These are phyloP conservation scores for Rosa multiflora DNA, from an alignment of 306 rosid genomes.

Conservation along the genomic window DNA sequence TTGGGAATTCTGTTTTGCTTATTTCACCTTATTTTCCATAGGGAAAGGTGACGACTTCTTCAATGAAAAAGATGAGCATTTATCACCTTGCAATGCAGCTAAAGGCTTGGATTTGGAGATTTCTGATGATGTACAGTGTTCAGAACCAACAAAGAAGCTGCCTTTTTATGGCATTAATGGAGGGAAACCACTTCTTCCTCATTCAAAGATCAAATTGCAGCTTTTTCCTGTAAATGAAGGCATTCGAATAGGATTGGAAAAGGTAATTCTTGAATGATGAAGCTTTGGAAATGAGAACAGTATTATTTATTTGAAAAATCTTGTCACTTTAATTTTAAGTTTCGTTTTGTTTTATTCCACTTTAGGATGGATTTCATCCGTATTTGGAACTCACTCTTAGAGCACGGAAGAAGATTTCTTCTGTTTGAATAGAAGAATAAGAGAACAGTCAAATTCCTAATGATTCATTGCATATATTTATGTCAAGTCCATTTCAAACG, in stretches of 20 bases:
- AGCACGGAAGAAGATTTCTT: constrained; percentile 74
- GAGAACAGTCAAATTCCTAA: background rate
- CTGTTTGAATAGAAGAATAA: constrained; percentile 32
- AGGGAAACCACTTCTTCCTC: constrained; percentile 39
- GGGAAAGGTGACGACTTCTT: constrained; percentile 37
- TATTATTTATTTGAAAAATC: background rate
- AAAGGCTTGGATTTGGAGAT: constrained; percentile 18
- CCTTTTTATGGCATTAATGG: constrained; percentile 31
- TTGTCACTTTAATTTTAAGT: constrained; percentile 9
- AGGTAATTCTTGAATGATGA: constrained; percentile 49
- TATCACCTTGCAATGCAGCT: constrained; percentile 29
- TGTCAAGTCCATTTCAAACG: background rate
- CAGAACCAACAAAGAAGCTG: constrained; percentile 22
- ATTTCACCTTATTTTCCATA: constrained; percentile 11
- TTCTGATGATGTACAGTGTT: constrained; percentile 13
- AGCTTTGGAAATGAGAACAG: constrained; percentile 23
- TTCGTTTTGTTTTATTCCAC: constrained; percentile 12
- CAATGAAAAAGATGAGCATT: constrained; percentile 28
- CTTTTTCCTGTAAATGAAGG: constrained; percentile 74
- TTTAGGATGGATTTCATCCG: constrained; percentile 78
- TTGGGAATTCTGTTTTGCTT: constrained; percentile 12
- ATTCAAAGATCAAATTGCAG: constrained; percentile 66
- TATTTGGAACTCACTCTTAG: constrained; percentile 75
- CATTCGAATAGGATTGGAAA: constrained; percentile 62
- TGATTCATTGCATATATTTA: background rate